Conservation (phyloP, 2,329 filamentous ascomycete genomes). For the Mycosphaerella arachidis region DNA sequence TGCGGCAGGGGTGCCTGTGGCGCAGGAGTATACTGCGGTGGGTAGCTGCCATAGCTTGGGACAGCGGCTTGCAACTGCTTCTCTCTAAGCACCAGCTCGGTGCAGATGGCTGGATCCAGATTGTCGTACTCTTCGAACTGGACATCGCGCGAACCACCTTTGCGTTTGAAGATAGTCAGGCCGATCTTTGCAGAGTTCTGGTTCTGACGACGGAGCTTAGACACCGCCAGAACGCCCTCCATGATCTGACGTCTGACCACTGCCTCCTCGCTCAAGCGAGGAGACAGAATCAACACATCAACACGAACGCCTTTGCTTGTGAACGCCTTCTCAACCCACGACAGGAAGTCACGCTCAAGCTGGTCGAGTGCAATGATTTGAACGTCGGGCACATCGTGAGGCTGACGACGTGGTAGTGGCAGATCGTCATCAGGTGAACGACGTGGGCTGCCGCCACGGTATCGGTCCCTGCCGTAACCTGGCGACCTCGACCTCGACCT, state of each 20-base stretch:
- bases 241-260: slow-evolving; percentile 82
- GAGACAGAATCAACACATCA: slow-evolving; percentile 74
- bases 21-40: slow-evolving; percentile 6
- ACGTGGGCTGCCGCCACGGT: slow-evolving; percentile 54
- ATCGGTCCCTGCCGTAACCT: slow-evolving; percentile 38
- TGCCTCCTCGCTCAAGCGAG: slow-evolving; percentile 68
- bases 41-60: slow-evolving; percentile 1
- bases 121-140: slow-evolving; percentile 84
- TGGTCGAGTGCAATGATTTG: slow-evolving; percentile 80
- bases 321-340: slow-evolving; percentile 76
- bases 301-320: slow-evolving; percentile 65
- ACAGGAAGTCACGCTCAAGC: slow-evolving; percentile 72
- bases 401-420: slow-evolving; percentile 68
- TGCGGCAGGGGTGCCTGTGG: slow-evolving; percentile 9
- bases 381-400: slow-evolving; percentile 77
- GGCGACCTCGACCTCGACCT: slow-evolving; percentile 34
- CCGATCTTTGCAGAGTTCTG: slow-evolving; percentile 70
- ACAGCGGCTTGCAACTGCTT: slow-evolving; percentile 47
- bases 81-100: slow-evolving; percentile 71
- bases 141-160: slow-evolving; percentile 66
- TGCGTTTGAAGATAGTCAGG: slow-evolving; percentile 80
- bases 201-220: slow-evolving; percentile 65
- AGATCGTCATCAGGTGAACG: slow-evolving; percentile 61
- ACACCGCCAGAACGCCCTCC: slow-evolving; percentile 82
- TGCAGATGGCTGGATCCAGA: slow-evolving; percentile 71